A percentile compares a stretch with the other conserved stretches of the same genome.
phyloP scores from a whole-genome alignment of 345 rosid genomes.

The Citrus cavaleriei region DNA sequence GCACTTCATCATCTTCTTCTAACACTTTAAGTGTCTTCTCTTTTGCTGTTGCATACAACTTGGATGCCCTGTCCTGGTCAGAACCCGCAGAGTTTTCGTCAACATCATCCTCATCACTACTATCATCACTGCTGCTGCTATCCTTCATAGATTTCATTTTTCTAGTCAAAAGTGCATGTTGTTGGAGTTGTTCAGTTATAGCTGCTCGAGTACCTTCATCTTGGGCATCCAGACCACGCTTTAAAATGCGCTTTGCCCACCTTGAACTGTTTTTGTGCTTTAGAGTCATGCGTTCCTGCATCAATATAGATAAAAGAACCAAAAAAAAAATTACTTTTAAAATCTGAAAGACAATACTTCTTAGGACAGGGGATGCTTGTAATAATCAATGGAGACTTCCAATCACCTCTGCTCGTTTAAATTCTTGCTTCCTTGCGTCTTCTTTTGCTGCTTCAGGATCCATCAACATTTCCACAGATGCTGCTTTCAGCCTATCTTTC shows the following conservation, averaged over 20 bases:
- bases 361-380: not conserved
- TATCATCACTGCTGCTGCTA: slow-evolving; percentile 66
- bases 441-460: slow-evolving; percentile 89
- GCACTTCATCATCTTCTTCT: slow-evolving; percentile 61
- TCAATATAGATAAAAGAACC: slow-evolving; percentile 9
- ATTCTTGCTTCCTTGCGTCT: slow-evolving; percentile 71
- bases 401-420: slow-evolving; percentile 76
- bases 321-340: not conserved
- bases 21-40: slow-evolving; percentile 64
- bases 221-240: slow-evolving; percentile 68
- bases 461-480: slow-evolving; percentile 44
- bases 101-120: slow-evolving; percentile 48
- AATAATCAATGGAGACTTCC: not conserved
- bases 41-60: slow-evolving; percentile 60
- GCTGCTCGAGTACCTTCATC: slow-evolving; percentile 88
- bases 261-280: slow-evolving; percentile 81
- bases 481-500: slow-evolving; percentile 55
- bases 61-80: slow-evolving; percentile 51
- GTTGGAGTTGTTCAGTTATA: slow-evolving; percentile 77
- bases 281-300: slow-evolving; percentile 77
- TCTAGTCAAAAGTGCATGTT: slow-evolving; percentile 70
- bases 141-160: slow-evolving; percentile 74
- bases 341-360: not conserved
- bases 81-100: slow-evolving; percentile 39
- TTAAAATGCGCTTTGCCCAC: slow-evolving; percentile 72